Conservation (phyloP, 2,329 filamentous ascomycete species). For the Stemphylium lycopersici region DNA sequence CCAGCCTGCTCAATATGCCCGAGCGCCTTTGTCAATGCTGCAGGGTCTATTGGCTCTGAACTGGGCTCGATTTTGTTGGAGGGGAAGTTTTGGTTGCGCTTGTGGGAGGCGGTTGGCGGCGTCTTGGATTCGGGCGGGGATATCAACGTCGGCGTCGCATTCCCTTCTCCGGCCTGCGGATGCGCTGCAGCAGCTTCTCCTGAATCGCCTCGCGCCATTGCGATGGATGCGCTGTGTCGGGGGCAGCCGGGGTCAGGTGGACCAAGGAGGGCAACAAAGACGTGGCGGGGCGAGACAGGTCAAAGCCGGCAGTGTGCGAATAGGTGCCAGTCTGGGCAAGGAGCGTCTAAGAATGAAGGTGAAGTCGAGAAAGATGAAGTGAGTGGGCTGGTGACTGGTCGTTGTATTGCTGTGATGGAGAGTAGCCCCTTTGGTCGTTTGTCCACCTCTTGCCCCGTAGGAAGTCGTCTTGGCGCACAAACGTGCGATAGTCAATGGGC, state of each 20-base stretch:
- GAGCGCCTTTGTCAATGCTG: constrained; percentile 65
- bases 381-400: constrained; percentile 25
- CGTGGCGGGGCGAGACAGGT: constrained; percentile 3
- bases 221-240: constrained; percentile 14
- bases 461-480: constrained; percentile 16
- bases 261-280: not conserved
- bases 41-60: constrained; percentile 64
- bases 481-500: constrained; percentile 8
- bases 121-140: constrained; percentile 66
- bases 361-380: constrained; percentile 15
- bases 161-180: constrained; percentile 32
- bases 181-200: constrained; percentile 23
- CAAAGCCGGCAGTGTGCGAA: not conserved
- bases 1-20: constrained; percentile 66
- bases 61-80: constrained; percentile 40
- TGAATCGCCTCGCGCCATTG: constrained; percentile 27
- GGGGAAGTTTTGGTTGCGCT: constrained; percentile 50
- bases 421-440: constrained; percentile 18
- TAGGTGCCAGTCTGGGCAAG: not conserved
- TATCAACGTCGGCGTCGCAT: constrained; percentile 54
- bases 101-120: constrained; percentile 62
- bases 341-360: constrained; percentile 11
- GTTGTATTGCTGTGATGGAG: constrained; percentile 17
- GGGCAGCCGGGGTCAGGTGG: not conserved
- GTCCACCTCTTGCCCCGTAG: constrained; percentile 18